Base-by-base conservation (phyloP, 352 stramenopile species). In the Globisporangium polare region DNA sequence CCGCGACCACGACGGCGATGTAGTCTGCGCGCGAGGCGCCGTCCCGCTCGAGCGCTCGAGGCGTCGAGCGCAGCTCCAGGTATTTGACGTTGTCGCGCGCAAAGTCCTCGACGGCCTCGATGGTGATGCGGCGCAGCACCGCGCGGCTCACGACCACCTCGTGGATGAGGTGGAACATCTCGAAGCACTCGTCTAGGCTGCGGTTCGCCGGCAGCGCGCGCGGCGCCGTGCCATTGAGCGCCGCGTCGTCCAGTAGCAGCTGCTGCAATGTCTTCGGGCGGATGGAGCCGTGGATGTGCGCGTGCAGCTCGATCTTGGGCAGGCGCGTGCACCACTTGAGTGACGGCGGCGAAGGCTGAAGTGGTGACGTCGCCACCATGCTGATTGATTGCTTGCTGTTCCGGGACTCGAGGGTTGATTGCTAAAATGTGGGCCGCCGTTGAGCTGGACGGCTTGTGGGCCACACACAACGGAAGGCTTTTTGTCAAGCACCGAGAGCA, bases 161-260 rank as follows among this genome's bases (percentile, higher is more conserved):
- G 62, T 96, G 89, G 55, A 97, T 95, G 26, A 92, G 53, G 24
- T 75, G 74, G 67, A 97, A 96, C 77, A 97, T 87, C 66, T 91
- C 75, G 57, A 97, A 97, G 71, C 89, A 97, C 55, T 91, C 83
- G 49, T 91, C 77, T 18, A 96, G 61, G 51, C 68, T 91, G 58
- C 83, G 77, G 17, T 80, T 74, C 60, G 57, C 61, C 2, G 78
- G 81, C 42, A 89, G 58, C 52, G 52, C 39, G 7, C 69, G 68
- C 62, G 70, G 71, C 53, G 71, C 57, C 37, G 63, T 58, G 33
- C 69, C 60, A 8, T 63, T 68, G 5, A 41, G 41, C 8, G 4
- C 39, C 39, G 80, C 77, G 43, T 89, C 68, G 29, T 91, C 69
- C 17, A 66, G 46, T 20, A 90, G 67, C n/a, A 96, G 31, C 39